These are phyloP conservation scores for Russula sp. DNA, from an alignment of 768 basidiomycete species.

Conservation along the genomic window DNA sequence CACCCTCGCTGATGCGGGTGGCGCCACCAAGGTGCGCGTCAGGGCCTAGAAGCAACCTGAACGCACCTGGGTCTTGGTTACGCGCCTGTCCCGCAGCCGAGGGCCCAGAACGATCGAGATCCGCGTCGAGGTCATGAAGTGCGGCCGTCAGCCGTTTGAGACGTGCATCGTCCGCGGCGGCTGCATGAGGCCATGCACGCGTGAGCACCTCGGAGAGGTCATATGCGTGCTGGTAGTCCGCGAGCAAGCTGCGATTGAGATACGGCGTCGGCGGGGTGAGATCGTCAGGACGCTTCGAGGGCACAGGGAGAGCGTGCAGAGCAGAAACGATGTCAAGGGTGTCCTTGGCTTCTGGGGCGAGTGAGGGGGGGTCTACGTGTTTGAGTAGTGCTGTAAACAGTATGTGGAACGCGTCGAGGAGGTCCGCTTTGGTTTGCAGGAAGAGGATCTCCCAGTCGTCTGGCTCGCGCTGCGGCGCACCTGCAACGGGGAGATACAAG, in stretches of 20 bases:
- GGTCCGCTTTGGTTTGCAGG: constrained; percentile 64
- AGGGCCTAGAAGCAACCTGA: constrained; percentile 57
- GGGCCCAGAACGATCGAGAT: not conserved
- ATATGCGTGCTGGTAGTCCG: constrained; percentile 67
- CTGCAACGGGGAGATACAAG: constrained; percentile 28
- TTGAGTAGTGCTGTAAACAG: constrained; percentile 43
- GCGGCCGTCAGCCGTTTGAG: constrained; percentile 49
- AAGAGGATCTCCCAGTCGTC: constrained; percentile 69
- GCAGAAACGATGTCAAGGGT: constrained; percentile 53
- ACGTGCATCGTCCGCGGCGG: constrained; percentile 45
- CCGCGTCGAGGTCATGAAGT: constrained; percentile 36
- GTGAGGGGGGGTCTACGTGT: constrained; percentile 32
- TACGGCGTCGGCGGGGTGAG: constrained; percentile 33
- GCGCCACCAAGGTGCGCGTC: constrained; percentile 34
- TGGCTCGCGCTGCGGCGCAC: constrained; percentile 22
- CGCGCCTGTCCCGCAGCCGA: constrained; percentile 8
- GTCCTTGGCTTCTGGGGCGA: constrained; percentile 43
- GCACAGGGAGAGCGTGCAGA: constrained; percentile 41
- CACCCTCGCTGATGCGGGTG: not conserved
- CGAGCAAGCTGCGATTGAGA: constrained; percentile 57
- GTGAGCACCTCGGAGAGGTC: constrained; percentile 35
- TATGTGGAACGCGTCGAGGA: constrained; percentile 63
- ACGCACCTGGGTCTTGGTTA: constrained; percentile 41
- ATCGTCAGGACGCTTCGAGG: constrained; percentile 7
- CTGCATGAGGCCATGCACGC: constrained; percentile 36